Evolutionary conservation across 2,329 filamentous ascomycete genomes (phyloP).

Genomic region (Aspergillus fumigatiaffinis): DNA sequence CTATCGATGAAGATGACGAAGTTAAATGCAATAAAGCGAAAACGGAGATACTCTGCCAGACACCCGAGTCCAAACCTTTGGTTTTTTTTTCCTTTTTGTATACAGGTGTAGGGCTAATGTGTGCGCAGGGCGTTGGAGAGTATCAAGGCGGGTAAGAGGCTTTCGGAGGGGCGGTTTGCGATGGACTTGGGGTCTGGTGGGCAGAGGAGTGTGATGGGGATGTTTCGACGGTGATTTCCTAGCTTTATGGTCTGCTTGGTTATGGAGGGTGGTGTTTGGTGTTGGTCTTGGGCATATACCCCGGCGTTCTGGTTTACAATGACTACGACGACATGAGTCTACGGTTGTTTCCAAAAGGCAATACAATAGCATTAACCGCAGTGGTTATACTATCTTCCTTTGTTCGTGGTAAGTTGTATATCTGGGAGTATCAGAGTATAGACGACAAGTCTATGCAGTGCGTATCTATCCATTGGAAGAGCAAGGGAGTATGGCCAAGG

Average conservation of each 20-base stretch:
- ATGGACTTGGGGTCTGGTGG: slow-evolving; percentile 58
- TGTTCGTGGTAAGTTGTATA: no score
- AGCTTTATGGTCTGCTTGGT: not conserved
- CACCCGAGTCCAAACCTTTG: no score
- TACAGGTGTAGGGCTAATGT: slow-evolving; percentile 11
- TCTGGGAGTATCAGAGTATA: no score
- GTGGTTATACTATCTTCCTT: not conserved
- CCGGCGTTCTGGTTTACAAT: not conserved
- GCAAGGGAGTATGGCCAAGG: not conserved
- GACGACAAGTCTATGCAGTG: no score
- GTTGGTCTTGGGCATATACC: not conserved
- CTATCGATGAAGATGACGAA: no score
- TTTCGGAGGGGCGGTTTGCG: slow-evolving; percentile 70
- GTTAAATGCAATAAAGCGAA: no score
- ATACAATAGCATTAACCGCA: not conserved
- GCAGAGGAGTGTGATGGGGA: slow-evolving; percentile 61
- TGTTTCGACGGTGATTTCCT: slow-evolving; percentile 35
- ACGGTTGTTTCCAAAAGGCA: not conserved
- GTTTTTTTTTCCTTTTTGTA: not conserved
- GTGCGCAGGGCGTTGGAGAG: slow-evolving; percentile 72
- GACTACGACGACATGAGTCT: not conserved
- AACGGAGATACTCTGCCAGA: no score
- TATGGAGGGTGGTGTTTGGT: not conserved
- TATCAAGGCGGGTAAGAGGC: slow-evolving; percentile 67
- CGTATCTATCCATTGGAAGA: no score